Conservation (phyloP, 441 rosid genomes). For the Omphalea diandra region DNA sequence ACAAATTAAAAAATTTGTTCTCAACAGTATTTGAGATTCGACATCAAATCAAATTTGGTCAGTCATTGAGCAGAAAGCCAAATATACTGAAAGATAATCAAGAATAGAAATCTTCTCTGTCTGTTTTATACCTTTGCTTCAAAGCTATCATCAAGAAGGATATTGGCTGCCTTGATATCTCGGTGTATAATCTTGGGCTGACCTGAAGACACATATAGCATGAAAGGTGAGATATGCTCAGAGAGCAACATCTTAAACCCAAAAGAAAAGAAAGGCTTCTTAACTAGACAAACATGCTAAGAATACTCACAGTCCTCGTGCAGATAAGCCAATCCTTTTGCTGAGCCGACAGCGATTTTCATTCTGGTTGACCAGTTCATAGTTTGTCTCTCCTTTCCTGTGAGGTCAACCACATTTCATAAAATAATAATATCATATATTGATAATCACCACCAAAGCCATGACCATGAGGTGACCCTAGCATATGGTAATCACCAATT, state of each 20-base stretch:
- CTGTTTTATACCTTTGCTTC: conserved; percentile 72
- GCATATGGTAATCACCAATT: not conserved
- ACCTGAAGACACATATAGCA: conserved; percentile 44
- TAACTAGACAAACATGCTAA: not conserved
- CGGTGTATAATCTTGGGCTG: conserved; percentile 99
- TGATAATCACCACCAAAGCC: too few relatives aligned
- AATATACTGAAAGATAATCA: not conserved
- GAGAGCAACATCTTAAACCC: not conserved
- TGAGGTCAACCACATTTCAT: not conserved
- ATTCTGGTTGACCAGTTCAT: conserved; percentile 78
- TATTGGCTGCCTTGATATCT: conserved; percentile 87
- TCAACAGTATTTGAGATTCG: not conserved
- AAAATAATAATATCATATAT: too few relatives aligned
- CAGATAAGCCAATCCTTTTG: conserved; percentile 89
- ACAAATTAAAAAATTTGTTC: not conserved
- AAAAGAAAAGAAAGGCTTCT: conserved; percentile 9
- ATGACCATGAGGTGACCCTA: not conserved
- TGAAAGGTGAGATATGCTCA: conserved; percentile 10
- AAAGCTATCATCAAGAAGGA: conserved; percentile 79
- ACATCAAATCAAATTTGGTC: not conserved
- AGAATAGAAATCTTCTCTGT: not conserved
- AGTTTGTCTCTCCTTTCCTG: conserved; percentile 58
- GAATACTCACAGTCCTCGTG: conserved; percentile 89
- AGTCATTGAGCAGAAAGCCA: not conserved
- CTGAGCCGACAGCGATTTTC: conserved; percentile 87